A percentile compares a stretch with the other conserved stretches of the same genome.
These are phyloP conservation scores for Solanum peruvianum DNA, from an alignment of 257 asterid genomes.

Conservation along the genomic window DNA sequence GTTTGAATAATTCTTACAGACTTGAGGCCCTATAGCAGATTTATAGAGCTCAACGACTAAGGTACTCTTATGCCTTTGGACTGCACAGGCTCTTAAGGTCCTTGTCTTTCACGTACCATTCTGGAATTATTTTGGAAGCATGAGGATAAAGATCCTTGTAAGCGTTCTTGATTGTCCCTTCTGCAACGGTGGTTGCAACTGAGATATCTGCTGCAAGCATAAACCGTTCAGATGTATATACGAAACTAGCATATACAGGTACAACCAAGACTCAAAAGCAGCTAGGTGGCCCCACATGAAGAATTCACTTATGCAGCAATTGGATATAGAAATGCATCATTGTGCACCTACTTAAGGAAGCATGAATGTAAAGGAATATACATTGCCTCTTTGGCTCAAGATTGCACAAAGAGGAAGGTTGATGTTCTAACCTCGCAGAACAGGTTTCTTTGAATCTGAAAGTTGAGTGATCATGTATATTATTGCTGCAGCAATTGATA, in stretches of 20 bases:
- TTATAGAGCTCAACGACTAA: neutral
- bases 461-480: constrained; percentile 81
- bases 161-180: constrained; percentile 82
- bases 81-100: constrained; percentile 60
- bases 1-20: neutral
- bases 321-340: neutral
- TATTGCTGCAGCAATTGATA: constrained; percentile 84
- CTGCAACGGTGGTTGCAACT: constrained; percentile 72
- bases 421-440: constrained; percentile 42
- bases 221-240: neutral
- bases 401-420: neutral
- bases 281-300: neutral
- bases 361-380: neutral
- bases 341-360: neutral
- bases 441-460: constrained; percentile 58
- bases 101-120: constrained; percentile 63
- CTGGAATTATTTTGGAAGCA: constrained; percentile 62
- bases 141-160: constrained; percentile 74
- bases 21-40: neutral
- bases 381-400: neutral
- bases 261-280: neutral
- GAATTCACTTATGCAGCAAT: neutral
- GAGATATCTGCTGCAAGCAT: constrained; percentile 53
- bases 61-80: constrained; percentile 27
- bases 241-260: neutral